These are phyloP conservation scores for Globisporangium paroecandrum DNA, from an alignment of 352 stramenopile genomes.

Conservation along the genomic window DNA sequence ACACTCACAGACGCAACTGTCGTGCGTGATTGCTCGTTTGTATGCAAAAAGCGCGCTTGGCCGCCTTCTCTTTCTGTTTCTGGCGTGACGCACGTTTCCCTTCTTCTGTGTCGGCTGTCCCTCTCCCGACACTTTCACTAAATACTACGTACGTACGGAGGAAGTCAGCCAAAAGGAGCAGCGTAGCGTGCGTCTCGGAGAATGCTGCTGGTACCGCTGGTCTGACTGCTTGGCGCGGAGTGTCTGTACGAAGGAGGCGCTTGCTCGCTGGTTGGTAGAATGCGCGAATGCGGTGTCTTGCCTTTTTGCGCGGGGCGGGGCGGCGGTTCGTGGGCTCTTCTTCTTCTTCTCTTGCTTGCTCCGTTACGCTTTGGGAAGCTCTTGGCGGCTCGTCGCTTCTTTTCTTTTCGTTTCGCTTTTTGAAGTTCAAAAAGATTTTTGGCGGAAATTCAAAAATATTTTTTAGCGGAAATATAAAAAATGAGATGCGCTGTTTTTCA, in stretches of 20 bases:
- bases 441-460: background rate
- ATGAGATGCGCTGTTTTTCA: background rate
- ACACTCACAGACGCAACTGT: background rate
- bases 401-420: background rate
- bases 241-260: background rate
- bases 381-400: background rate
- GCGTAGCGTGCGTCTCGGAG: constrained; percentile 4
- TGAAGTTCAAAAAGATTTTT: background rate
- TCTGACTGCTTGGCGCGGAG: background rate
- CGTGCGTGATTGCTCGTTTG: background rate
- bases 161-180: constrained; percentile 7
- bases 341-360: background rate
- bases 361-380: constrained; percentile 4
- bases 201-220: background rate
- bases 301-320: background rate
- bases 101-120: constrained; percentile 3
- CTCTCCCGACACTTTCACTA: constrained; percentile 1
- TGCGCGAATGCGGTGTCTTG: background rate
- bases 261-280: constrained; percentile 3
- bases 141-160: constrained; percentile 1
- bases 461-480: background rate
- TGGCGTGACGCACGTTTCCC: constrained; percentile 3
- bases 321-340: constrained; percentile 2
- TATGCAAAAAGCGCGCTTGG: background rate
- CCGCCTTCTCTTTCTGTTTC: constrained; percentile 3